phyloP scores from a whole-genome alignment of 441 rosid species.

The Corymbia calophylla region DNA sequence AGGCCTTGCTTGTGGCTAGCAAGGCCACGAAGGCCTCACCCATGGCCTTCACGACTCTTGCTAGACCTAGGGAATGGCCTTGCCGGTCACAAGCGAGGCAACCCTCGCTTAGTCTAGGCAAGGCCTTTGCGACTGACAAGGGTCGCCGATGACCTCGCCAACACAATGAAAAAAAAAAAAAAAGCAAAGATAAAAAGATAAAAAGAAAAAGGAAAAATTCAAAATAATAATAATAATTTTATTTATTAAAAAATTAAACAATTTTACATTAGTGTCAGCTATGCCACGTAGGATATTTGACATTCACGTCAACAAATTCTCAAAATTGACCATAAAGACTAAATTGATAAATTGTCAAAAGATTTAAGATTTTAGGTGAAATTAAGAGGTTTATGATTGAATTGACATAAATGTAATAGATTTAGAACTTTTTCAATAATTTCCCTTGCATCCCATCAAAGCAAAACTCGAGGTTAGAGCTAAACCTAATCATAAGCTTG shows the following conservation, averaged over 20 bases:
- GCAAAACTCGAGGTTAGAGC: not conserved
- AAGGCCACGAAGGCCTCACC: not conserved
- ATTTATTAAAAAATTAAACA: too few species aligned
- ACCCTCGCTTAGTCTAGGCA: not conserved
- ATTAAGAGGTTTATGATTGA: too few species aligned
- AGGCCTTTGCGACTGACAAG: not conserved
- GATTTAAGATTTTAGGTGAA: too few species aligned
- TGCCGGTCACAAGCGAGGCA: not conserved
- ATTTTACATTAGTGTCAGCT: not conserved
- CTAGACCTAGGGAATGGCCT: not conserved
- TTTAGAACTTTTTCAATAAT: too few species aligned
- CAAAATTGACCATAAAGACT: not conserved
- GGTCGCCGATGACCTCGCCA: accelerated
- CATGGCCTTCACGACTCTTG: not conserved
- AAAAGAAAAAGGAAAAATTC: too few species aligned
- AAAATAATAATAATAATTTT: too few species aligned
- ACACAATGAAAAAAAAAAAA: not conserved
- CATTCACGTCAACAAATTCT: not conserved
- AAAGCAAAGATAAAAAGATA: too few species aligned
- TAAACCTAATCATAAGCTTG: not conserved
- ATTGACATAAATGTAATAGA: too few species aligned
- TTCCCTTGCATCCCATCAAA: not conserved
- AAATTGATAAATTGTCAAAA: too few species aligned
- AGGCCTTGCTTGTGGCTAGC: accelerated
- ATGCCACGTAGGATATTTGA: accelerated